Evolutionary conservation across 106 monocot species (phyloP).

Genomic region (Posidonia australis): DNA sequence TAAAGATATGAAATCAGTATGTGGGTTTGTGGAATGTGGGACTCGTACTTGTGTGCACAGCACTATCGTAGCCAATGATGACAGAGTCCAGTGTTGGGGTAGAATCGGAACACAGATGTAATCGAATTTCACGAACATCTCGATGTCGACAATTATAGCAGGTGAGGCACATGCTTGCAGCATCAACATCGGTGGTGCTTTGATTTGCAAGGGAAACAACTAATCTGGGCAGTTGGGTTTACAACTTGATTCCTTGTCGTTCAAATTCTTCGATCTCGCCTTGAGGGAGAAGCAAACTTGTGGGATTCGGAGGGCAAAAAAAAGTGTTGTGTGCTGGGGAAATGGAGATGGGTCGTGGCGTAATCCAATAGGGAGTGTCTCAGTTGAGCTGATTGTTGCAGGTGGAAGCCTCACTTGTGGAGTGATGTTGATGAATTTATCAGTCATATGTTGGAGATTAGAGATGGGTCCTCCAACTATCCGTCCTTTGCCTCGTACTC

Average conservation of each 20-base stretch:
- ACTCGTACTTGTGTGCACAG: too few species aligned
- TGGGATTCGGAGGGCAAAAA: constrained; percentile 31
- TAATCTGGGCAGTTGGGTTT: constrained; percentile 19
- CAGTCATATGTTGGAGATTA: constrained; percentile 51
- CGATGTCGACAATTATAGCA: constrained; percentile 46
- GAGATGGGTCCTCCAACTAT: neutral
- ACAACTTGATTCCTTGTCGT: constrained; percentile 11
- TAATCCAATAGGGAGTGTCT: constrained; percentile 7
- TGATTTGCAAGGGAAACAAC: constrained; percentile 53
- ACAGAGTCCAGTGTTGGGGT: constrained; percentile 56
- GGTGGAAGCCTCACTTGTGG: constrained; percentile 71
- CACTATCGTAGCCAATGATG: constrained; percentile 20
- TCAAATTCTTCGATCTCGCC: constrained; percentile 37
- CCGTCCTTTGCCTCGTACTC: constrained; percentile 17
- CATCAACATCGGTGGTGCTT: constrained; percentile 17
- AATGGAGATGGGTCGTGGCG: neutral
- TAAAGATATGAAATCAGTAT: too few species aligned
- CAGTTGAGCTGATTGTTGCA: constrained; percentile 46
- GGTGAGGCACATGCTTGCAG: constrained; percentile 66
- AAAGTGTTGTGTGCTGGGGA: constrained; percentile 56
- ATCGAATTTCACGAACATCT: constrained; percentile 16
- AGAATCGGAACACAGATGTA: constrained; percentile 4
- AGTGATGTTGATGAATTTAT: constrained; percentile 27
- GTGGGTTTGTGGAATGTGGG: too few species aligned
- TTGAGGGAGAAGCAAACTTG: constrained; percentile 50